Base-by-base conservation (phyloP, 495 filamentous ascomycete genomes). In the Annulohypoxylon nitens region DNA sequence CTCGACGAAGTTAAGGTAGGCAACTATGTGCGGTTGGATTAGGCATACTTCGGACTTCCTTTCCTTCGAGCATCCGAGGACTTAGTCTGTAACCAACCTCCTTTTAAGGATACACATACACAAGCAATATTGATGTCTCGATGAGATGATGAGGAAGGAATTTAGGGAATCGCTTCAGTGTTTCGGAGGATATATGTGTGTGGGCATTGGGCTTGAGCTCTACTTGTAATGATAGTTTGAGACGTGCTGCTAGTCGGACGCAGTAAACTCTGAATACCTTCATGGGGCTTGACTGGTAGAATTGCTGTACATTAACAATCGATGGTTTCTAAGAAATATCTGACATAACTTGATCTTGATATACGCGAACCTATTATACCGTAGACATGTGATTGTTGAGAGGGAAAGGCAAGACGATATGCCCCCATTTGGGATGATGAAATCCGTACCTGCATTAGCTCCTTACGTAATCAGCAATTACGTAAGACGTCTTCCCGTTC, bases 281-380 rank as follows among this genome's bases (percentile, higher is more conserved):
- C 30, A 8, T 54, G 10, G 10, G 8, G 4, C 9, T 14, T n/a
- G 3, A 2, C 25, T 33, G 20, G 5, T 30, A 20, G 30, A 12
- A 63, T 20, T 41, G 30, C 61, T 53, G 2, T 53, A 20, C 4
- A n/a, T 54, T 41, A 64, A n/a, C 18, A 41, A 51, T 47, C 7
- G 45, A 53, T 16, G 11, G 26, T 33, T 41, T 47, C 16, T 20
- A 45, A 16, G 12, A 18, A 6, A 41, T 33, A 26, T 12, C 14
- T 54, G 20, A 54, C 12, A 26, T 33, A 36, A 45, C 16, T 30
- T 14, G 23, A 8, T 8, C 20, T 25, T 9, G 3, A 30, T 30
- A 6, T 30, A 6, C 5, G 5, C 5, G 30, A 30, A 30, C 30
- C 30, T 30, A 6, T 3, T 30, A 30, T 30, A 6, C 3, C 20